These are phyloP conservation scores for Puccinia horiana DNA, from an alignment of 1,284 basidiomycete genomes.

Conservation along the genomic window DNA sequence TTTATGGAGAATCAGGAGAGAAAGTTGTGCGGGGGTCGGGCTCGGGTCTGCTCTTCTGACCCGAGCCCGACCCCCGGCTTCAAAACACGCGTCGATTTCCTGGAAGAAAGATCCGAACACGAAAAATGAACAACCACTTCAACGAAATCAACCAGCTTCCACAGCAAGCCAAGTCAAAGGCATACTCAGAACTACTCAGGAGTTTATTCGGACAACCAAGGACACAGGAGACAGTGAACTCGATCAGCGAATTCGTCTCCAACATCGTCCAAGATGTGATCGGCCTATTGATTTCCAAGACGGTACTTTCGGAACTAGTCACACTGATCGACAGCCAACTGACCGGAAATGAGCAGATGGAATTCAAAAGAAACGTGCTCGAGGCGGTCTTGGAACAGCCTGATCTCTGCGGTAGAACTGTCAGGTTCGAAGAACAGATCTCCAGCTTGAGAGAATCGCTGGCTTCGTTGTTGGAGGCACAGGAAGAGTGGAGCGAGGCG, in stretches of 20 bases:
- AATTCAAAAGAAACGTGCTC: slow-evolving; percentile 69
- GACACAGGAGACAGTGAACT: slow-evolving; percentile 63
- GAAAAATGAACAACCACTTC: slow-evolving; percentile 4
- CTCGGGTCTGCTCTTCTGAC: no score
- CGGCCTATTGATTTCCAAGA: slow-evolving; percentile 78
- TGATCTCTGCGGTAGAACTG: slow-evolving; percentile 72
- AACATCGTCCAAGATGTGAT: slow-evolving; percentile 76
- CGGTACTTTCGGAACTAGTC: slow-evolving; percentile 78
- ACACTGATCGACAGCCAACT: slow-evolving; percentile 63
- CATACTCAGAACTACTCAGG: slow-evolving; percentile 25
- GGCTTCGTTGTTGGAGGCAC: slow-evolving; percentile 79
- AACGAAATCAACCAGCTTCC: slow-evolving; percentile 31
- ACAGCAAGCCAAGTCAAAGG: slow-evolving; percentile 18
- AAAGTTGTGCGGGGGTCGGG: no score
- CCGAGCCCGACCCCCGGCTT: no score
- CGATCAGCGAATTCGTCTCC: slow-evolving; percentile 71
- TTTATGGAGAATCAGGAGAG: no score
- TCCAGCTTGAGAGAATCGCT: slow-evolving; percentile 80
- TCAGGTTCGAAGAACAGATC: slow-evolving; percentile 93
- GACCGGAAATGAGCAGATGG: slow-evolving; percentile 65
- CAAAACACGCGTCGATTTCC: no score
- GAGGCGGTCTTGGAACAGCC: slow-evolving; percentile 67
- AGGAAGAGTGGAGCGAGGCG: slow-evolving; percentile 90
- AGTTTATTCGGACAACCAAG: background rate
- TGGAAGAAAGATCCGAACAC: no score